Evolutionary conservation across 2,329 filamentous ascomycete species (phyloP).

Genomic region (Epichloe typhina): DNA sequence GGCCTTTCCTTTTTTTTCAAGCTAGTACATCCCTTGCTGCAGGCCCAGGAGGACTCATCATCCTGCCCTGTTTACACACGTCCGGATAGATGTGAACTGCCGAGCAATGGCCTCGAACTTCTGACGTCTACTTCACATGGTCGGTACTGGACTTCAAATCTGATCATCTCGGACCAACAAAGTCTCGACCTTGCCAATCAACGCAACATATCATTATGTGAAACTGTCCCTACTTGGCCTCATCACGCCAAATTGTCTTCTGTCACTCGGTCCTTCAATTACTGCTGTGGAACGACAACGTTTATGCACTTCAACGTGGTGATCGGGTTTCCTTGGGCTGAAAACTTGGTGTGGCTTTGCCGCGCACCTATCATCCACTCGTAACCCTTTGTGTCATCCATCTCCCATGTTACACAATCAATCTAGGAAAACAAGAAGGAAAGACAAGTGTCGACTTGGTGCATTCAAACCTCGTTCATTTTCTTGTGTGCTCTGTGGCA

Average conservation of each 20-base stretch:
- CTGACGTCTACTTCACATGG: neutral
- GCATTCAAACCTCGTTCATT: neutral
- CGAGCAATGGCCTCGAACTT: neutral
- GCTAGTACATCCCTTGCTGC: neutral
- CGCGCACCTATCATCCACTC: neutral
- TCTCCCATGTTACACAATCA: neutral
- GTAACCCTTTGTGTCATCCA: neutral
- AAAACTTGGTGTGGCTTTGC: conserved; percentile 1
- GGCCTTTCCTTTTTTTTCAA: neutral
- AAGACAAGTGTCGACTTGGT: conserved; percentile 2
- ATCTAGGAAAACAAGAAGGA: neutral
- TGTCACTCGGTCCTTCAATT: neutral
- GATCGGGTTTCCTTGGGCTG: conserved; percentile 1
- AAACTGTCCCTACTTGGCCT: neutral
- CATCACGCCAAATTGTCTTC: neutral
- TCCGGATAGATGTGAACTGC: neutral
- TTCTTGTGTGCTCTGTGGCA: neutral
- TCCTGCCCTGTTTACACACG: neutral
- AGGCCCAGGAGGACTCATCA: neutral
- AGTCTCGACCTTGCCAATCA: neutral
- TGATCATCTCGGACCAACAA: neutral
- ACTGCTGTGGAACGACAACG: neutral
- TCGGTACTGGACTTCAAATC: neutral
- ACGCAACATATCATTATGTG: neutral
- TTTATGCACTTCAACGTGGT: conserved; percentile 1